Percentiles rank a stretch among this genome's conserved stretches.
phyloP scores from a whole-genome alignment of 352 stramenopile genomes.

The Phytopythium mirpurense region DNA sequence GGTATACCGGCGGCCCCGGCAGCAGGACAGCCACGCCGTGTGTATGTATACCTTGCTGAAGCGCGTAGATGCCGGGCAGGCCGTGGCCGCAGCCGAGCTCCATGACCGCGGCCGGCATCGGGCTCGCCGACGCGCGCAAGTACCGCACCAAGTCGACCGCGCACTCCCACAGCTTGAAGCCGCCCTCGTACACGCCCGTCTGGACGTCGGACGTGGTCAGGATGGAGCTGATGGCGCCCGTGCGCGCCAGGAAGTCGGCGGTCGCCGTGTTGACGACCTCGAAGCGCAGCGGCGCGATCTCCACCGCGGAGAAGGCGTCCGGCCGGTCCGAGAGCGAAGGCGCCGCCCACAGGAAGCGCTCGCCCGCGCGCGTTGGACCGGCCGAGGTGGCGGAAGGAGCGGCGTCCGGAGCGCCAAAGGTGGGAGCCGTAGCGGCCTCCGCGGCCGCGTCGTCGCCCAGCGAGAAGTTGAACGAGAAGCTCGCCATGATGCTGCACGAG shows the following conservation, averaged over 20 bases:
- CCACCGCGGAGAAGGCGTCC: conserved; percentile 25
- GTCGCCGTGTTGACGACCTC: conserved; percentile 63
- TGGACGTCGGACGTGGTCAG: conserved; percentile 72
- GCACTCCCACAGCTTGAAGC: conserved; percentile 87
- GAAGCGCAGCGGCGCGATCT: conserved; percentile 33
- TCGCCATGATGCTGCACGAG: conserved; percentile 7
- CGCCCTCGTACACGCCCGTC: conserved; percentile 78
- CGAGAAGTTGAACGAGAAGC: conserved; percentile 73
- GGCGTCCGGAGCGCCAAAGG: not conserved
- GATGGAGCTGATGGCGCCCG: conserved; percentile 56
- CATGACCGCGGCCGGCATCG: conserved; percentile 38
- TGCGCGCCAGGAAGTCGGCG: conserved; percentile 38
- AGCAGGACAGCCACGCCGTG: too few species aligned
- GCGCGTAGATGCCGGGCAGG: conserved; percentile 68
- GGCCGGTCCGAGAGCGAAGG: not conserved
- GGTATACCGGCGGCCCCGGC: too few species aligned
- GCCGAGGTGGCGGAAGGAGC: not conserved
- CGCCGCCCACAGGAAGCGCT: conserved; percentile 41
- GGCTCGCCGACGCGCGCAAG: conserved; percentile 18
- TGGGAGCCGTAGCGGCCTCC: too few species aligned
- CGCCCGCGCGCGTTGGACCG: conserved; percentile 33
- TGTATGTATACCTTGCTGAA: conserved; percentile 65
- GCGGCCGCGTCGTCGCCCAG: conserved; percentile 13
- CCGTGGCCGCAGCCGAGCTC: conserved; percentile 80
- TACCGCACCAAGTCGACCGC: conserved; percentile 66